Evolutionary conservation across 2,329 filamentous ascomycete species (phyloP).

Genomic region (Stachybotrys echinatus): DNA sequence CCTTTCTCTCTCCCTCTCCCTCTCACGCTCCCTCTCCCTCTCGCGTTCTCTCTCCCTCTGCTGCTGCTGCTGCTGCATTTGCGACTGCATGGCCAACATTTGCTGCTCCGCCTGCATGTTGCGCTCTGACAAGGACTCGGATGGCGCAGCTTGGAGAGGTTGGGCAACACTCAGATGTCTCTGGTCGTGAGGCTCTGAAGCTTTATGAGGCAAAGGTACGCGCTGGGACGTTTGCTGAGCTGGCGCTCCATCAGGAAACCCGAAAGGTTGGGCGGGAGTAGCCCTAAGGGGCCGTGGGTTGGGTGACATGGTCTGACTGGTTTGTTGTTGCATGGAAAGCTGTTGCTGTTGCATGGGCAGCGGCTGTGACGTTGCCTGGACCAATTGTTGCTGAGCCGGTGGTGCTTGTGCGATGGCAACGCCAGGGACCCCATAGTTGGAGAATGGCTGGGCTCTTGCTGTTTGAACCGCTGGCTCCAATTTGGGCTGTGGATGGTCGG

Average conservation of each 20-base stretch:
- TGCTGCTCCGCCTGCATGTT: constrained; percentile 24
- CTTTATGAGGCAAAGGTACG: constrained; percentile 35
- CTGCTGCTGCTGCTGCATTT: constrained; percentile 19
- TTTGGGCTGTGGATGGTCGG: constrained; percentile 41
- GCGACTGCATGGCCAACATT: constrained; percentile 23
- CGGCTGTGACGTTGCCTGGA: constrained; percentile 19
- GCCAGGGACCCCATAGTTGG: constrained; percentile 36
- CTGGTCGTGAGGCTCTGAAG: constrained; percentile 27
- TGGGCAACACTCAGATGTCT: constrained; percentile 28
- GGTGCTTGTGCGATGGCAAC: constrained; percentile 33
- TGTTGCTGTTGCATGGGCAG: constrained; percentile 30
- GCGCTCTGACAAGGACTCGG: constrained; percentile 26
- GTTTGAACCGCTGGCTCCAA: constrained; percentile 31
- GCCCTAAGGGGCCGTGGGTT: constrained; percentile 32
- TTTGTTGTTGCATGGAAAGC: constrained; percentile 30
- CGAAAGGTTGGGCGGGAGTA: constrained; percentile 35
- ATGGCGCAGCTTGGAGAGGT: constrained; percentile 24
- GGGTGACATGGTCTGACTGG: constrained; percentile 42
- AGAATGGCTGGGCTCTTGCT: constrained; percentile 30
- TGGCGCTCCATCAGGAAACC: constrained; percentile 39
- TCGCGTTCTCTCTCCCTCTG: constrained; percentile 11
- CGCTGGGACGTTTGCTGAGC: constrained; percentile 27
- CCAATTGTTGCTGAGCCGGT: constrained; percentile 21
- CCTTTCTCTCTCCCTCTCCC: constrained; percentile 4
- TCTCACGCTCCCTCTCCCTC: constrained; percentile 7